Conservation (phyloP, 2,329 filamentous ascomycete genomes). For the Albifimbria verrucaria region DNA sequence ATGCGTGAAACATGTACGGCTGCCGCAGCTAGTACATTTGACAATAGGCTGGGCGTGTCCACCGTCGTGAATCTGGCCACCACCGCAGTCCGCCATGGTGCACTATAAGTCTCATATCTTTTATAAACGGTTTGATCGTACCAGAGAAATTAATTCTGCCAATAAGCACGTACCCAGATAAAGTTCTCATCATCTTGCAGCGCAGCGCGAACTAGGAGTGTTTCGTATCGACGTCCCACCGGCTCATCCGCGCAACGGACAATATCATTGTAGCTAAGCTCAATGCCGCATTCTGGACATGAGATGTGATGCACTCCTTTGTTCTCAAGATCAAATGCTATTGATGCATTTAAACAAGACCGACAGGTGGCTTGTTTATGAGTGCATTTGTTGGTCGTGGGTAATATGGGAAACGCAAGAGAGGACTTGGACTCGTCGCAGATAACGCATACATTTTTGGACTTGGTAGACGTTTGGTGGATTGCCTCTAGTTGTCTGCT, state of each 20-base stretch:
- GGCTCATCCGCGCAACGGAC: background rate
- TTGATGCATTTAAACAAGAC: background rate
- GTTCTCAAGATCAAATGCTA: background rate
- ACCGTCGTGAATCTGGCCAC: background rate
- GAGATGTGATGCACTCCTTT: background rate
- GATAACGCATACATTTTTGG: background rate
- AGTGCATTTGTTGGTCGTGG: background rate
- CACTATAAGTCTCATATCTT: background rate
- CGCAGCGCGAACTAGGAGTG: background rate
- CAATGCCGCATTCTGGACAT: constrained; percentile 1
- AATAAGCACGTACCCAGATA: background rate
- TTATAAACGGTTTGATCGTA: background rate
- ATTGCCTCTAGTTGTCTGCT: background rate
- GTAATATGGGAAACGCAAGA: background rate
- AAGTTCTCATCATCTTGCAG: background rate
- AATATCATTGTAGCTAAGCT: background rate
- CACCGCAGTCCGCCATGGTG: background rate
- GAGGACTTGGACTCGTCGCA: background rate
- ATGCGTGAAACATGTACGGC: constrained; percentile 1
- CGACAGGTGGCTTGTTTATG: background rate
- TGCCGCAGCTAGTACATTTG: background rate
- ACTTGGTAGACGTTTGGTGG: background rate
- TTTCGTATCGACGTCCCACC: background rate
- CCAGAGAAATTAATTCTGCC: background rate
- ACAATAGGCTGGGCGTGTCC: background rate